A percentile compares a stretch with the other conserved stretches of the same genome.
Conservation (phyloP, 164 flowering plant genomes). For the Stephania cephalantha region DNA sequence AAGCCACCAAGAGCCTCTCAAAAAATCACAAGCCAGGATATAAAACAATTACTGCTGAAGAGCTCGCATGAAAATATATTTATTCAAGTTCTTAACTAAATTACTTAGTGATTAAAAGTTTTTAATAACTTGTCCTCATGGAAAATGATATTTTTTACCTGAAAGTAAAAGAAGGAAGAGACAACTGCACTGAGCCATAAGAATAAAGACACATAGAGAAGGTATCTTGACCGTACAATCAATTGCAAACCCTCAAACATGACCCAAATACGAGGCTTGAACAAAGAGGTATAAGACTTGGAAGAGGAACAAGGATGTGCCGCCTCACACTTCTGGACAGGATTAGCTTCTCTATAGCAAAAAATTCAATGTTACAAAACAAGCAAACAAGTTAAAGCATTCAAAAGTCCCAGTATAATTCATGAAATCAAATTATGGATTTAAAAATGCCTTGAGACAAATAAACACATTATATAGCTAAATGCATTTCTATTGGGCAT, state of each 20-base stretch:
- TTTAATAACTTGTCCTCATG: background rate
- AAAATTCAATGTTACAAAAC: slow-evolving; percentile 7
- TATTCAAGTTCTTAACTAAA: too few relatives aligned
- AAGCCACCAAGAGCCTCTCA: too few relatives aligned
- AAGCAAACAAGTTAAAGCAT: background rate
- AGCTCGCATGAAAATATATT: background rate
- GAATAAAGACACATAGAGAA: slow-evolving; percentile 67
- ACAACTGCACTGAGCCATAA: slow-evolving; percentile 93
- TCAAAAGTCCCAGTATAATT: background rate
- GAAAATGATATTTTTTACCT: slow-evolving; percentile 37
- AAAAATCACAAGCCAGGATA: background rate
- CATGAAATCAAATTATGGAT: too few relatives aligned
- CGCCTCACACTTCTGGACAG: slow-evolving; percentile 26
- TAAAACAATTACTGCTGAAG: background rate
- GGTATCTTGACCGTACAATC: slow-evolving; percentile 69
- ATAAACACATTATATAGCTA: too few relatives aligned
- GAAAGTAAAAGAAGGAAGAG: slow-evolving; percentile 96
- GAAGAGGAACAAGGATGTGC: slow-evolving; percentile 39
- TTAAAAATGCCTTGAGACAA: too few relatives aligned
- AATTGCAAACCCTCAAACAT: slow-evolving; percentile 76
- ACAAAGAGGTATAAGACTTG: slow-evolving; percentile 27
- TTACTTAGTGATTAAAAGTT: background rate
- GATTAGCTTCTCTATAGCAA: slow-evolving; percentile 43
- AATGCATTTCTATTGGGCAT: too few relatives aligned
- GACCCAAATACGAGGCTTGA: slow-evolving; percentile 59